Evolutionary conservation across 176 grass and related monocot genomes (phyloP).

Genomic region (Poa annua): DNA sequence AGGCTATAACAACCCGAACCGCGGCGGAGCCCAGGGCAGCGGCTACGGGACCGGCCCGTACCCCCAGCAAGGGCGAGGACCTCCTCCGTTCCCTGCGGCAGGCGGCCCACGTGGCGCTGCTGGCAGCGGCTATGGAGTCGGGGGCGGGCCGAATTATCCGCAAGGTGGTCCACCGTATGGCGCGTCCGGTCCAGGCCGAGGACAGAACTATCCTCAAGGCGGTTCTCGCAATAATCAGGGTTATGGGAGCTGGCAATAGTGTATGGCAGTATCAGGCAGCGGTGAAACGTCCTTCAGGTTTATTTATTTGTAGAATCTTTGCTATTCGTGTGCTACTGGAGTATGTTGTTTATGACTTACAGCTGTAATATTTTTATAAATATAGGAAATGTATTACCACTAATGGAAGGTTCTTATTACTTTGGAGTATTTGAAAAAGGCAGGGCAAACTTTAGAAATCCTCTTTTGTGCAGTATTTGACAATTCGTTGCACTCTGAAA

Average conservation of each 20-base stretch:
- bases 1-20: slow-evolving; percentile 71
- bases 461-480: neutral
- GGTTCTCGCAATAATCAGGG: slow-evolving; percentile 71
- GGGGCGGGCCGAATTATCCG: slow-evolving; percentile 58
- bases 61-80: slow-evolving; percentile 70
- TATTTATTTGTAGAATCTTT: slow-evolving; percentile 14
- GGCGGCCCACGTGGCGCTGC: slow-evolving; percentile 43
- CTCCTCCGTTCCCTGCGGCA: slow-evolving; percentile 52
- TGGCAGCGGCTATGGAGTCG: slow-evolving; percentile 53
- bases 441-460: neutral
- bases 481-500: neutral
- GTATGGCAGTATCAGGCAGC: neutral
- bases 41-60: slow-evolving; percentile 73
- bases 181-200: slow-evolving; percentile 66
- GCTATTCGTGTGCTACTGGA: neutral
- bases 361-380: neutral
- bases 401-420: neutral
- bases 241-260: slow-evolving; percentile 77
- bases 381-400: neutral
- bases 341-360: neutral
- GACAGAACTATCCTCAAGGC: slow-evolving; percentile 59
- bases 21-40: slow-evolving; percentile 67
- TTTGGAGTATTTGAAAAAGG: neutral
- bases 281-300: neutral
- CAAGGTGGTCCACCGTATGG: slow-evolving; percentile 67